Percentiles rank a stretch among this genome's conserved stretches.
phyloP scores from a whole-genome alignment of 2,329 filamentous ascomycete species.

The Geoglossum cookeanum region DNA sequence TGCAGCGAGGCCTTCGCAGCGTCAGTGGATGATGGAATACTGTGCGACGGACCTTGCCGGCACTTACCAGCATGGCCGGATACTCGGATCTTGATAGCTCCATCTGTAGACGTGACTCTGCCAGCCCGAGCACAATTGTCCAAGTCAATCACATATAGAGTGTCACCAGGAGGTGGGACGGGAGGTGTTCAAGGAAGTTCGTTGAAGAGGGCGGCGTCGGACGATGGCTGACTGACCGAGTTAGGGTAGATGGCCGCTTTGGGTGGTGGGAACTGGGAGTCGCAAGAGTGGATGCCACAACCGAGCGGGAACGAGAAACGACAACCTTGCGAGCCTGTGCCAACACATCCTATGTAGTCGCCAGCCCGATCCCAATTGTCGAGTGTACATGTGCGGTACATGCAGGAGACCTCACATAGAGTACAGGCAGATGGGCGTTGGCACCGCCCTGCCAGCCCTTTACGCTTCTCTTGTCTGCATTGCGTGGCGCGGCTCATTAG shows the following conservation, averaged over 20 bases:
- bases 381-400: neutral
- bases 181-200: neutral
- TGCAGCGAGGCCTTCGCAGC: constrained; percentile 51
- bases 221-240: neutral
- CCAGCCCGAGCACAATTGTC: constrained; percentile 2
- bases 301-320: neutral
- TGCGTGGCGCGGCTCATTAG: neutral
- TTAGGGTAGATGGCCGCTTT: neutral
- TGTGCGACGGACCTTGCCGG: neutral
- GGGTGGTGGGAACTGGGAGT: neutral
- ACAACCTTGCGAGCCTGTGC: constrained; percentile 1
- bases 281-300: neutral
- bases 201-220: neutral
- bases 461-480: neutral
- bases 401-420: neutral
- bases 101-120: constrained; percentile 6
- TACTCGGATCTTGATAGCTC: constrained; percentile 76
- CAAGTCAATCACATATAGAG: constrained; percentile 2
- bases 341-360: neutral
- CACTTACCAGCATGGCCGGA: constrained; percentile 76
- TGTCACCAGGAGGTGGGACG: neutral
- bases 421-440: neutral
- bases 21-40: constrained; percentile 4
- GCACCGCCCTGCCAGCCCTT: neutral
- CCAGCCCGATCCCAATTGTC: neutral